phyloP scores from a whole-genome alignment of 1,284 basidiomycete genomes.

The Apiotrichum brassicae region DNA sequence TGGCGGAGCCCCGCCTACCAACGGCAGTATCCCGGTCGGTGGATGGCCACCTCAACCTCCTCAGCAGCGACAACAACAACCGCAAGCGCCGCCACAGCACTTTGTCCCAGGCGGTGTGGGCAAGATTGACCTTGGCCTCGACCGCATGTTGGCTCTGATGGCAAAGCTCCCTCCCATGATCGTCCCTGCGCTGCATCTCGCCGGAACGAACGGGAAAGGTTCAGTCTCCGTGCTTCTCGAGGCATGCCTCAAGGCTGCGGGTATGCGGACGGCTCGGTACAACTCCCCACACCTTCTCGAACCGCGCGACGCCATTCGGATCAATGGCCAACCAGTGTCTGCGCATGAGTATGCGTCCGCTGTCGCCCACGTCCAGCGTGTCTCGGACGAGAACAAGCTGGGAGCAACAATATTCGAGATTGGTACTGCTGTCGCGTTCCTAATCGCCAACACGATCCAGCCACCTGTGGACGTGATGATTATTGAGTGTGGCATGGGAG shows the following conservation, averaged over 20 bases:
- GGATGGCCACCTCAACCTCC: neutral
- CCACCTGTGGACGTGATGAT: conserved; percentile 67
- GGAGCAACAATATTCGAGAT: conserved; percentile 71
- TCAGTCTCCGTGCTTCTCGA: conserved; percentile 79
- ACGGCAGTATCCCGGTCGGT: neutral
- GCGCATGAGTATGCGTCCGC: conserved; percentile 52
- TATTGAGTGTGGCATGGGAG: conserved; percentile 93
- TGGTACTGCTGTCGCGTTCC: conserved; percentile 69
- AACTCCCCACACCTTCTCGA: conserved; percentile 87
- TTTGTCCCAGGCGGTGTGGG: conserved; percentile 17
- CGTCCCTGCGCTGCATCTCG: conserved; percentile 82
- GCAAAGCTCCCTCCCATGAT: conserved; percentile 58
- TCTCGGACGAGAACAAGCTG: conserved; percentile 51
- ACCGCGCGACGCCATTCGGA: conserved; percentile 67
- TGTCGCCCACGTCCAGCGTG: conserved; percentile 53
- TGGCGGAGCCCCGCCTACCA: neutral
- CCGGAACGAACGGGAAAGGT: conserved; percentile 97
- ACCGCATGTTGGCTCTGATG: conserved; percentile 61
- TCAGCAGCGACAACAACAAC: no score
- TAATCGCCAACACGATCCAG: conserved; percentile 59
- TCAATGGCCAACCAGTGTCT: conserved; percentile 59
- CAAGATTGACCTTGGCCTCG: conserved; percentile 68
- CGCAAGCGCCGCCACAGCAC: neutral
- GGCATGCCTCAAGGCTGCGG: conserved; percentile 60
- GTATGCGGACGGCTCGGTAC: conserved; percentile 69